Evolutionary conservation across 2,329 filamentous ascomycete genomes (phyloP).

Genomic region (Alternaria panax): DNA sequence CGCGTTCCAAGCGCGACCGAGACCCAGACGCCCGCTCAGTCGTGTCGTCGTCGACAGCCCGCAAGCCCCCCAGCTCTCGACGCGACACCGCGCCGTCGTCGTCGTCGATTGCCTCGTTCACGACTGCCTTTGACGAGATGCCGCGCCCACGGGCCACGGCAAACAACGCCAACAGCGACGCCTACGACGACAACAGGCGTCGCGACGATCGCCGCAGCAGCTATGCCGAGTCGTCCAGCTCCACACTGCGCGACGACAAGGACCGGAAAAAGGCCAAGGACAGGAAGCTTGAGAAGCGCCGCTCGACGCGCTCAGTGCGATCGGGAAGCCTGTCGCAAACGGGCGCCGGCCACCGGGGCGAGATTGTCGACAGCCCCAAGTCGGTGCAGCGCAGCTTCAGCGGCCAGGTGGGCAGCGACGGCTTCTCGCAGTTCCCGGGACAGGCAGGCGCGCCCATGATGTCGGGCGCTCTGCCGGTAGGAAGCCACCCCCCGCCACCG

Average conservation of each 20-base stretch:
- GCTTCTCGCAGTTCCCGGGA: conserved; percentile 47
- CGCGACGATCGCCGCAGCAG: conserved; percentile 41
- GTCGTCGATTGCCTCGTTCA: conserved; percentile 50
- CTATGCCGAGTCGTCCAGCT: conserved; percentile 39
- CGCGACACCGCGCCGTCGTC: conserved; percentile 44
- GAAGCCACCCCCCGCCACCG: conserved; percentile 29
- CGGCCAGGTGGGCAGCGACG: conserved; percentile 39
- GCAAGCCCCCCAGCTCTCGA: conserved; percentile 41
- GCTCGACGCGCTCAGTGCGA: conserved; percentile 40
- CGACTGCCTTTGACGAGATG: conserved; percentile 48
- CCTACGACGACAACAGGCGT: conserved; percentile 42
- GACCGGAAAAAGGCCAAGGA: conserved; percentile 38
- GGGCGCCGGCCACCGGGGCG: conserved; percentile 37
- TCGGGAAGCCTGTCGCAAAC: conserved; percentile 36
- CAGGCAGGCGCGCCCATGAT: conserved; percentile 45
- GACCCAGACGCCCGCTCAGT: conserved; percentile 43
- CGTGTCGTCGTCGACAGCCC: conserved; percentile 45
- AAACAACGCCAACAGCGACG: conserved; percentile 36
- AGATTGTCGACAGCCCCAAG: conserved; percentile 41
- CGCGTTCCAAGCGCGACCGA: conserved; percentile 44
- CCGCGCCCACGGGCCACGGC: conserved; percentile 25
- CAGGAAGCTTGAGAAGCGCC: conserved; percentile 40
- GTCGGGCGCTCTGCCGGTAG: conserved; percentile 43
- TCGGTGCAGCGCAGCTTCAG: conserved; percentile 35
- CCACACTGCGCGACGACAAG: conserved; percentile 40